phyloP scores from a whole-genome alignment of 1,284 basidiomycete genomes.

The Melampsora americana region DNA sequence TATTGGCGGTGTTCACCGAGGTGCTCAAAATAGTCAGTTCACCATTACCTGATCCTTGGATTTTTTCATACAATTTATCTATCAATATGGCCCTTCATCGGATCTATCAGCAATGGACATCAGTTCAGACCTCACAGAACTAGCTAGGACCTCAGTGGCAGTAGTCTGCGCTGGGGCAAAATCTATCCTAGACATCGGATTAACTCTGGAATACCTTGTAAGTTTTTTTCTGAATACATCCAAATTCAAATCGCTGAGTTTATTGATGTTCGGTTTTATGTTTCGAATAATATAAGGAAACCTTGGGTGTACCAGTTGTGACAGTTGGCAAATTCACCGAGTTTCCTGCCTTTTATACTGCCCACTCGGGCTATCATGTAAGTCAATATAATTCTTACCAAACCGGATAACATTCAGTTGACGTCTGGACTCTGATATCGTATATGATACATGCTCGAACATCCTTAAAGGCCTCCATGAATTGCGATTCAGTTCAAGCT shows the following conservation, averaged over 20 bases:
- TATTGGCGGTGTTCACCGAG: constrained; percentile 84
- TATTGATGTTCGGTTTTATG: not conserved
- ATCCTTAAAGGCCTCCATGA: constrained; percentile 47
- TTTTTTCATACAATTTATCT: constrained; percentile 33
- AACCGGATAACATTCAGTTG: constrained; percentile 1
- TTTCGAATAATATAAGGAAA: constrained; percentile 65
- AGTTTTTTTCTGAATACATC: too few relatives aligned
- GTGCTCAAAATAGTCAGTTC: constrained; percentile 73
- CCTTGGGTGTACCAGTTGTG: constrained; percentile 86
- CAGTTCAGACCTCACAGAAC: constrained; percentile 79
- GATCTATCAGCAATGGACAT: constrained; percentile 74
- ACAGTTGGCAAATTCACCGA: constrained; percentile 71
- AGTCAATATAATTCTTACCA: constrained; percentile 48
- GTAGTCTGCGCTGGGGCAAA: constrained; percentile 93
- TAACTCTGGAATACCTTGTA: constrained; percentile 81
- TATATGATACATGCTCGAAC: constrained; percentile 42
- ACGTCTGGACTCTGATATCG: too few relatives aligned
- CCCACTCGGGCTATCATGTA: constrained; percentile 76
- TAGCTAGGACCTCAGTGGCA: constrained; percentile 74
- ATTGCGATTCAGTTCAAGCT: too few relatives aligned
- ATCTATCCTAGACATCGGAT: constrained; percentile 87
- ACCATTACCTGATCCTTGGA: constrained; percentile 1
- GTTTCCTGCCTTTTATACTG: constrained; percentile 93
- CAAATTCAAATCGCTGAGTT: not conserved
- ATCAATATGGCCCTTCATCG: not conserved